Conservation (phyloP, 2,329 filamentous ascomycete genomes). For the Fusarium sp. region DNA sequence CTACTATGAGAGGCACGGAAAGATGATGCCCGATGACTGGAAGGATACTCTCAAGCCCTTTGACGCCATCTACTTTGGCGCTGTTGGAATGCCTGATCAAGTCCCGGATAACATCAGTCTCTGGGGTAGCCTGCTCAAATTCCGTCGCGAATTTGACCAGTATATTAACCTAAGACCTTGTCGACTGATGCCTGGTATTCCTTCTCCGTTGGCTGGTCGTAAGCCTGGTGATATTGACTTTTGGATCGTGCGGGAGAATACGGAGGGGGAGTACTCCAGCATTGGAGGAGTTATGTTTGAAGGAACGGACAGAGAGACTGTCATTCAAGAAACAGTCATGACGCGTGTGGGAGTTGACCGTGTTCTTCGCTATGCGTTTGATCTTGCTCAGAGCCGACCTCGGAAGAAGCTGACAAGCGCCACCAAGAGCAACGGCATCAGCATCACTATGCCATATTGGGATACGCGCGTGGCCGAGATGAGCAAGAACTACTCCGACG, state of each 20-base stretch:
- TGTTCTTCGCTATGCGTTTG: slow-evolving; percentile 74
- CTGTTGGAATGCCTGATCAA: slow-evolving; percentile 67
- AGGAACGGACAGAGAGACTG: slow-evolving; percentile 70
- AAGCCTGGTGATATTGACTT: slow-evolving; percentile 73
- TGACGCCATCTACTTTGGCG: slow-evolving; percentile 77
- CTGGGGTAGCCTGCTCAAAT: slow-evolving; percentile 75
- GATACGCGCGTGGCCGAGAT: slow-evolving; percentile 70
- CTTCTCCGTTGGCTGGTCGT: slow-evolving; percentile 67
- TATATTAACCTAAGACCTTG: slow-evolving; percentile 78
- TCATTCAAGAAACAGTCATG: slow-evolving; percentile 74
- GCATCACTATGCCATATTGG: slow-evolving; percentile 78
- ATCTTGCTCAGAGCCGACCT: slow-evolving; percentile 69
- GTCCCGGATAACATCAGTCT: slow-evolving; percentile 77
- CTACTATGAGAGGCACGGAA: slow-evolving; percentile 64
- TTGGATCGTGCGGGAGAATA: slow-evolving; percentile 76
- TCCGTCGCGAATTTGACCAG: slow-evolving; percentile 75
- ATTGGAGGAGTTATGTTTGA: slow-evolving; percentile 73
- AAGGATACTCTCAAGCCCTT: slow-evolving; percentile 68
- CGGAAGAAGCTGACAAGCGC: slow-evolving; percentile 74
- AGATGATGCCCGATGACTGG: slow-evolving; percentile 60
- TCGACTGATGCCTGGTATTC: slow-evolving; percentile 70
- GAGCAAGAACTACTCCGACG: slow-evolving; percentile 68
- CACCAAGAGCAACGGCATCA: slow-evolving; percentile 75
- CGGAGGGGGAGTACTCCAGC: slow-evolving; percentile 76
- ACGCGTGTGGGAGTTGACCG: slow-evolving; percentile 71